phyloP scores from a whole-genome alignment of 139 green algal genomes.

The Chlorella sp. region DNA sequence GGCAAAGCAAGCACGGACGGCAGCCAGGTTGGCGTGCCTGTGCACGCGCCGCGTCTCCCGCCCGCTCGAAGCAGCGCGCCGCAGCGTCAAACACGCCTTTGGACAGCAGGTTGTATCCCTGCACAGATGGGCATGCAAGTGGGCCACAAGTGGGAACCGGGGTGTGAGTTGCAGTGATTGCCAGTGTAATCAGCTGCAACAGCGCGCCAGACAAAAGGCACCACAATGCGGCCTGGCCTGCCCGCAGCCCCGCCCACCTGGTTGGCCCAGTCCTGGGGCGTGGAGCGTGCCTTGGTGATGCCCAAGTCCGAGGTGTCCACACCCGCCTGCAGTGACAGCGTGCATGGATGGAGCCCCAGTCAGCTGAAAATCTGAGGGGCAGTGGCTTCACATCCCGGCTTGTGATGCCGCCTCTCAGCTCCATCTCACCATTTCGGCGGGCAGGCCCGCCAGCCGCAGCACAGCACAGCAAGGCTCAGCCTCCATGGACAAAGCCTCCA shows the following conservation, averaged over 20 bases:
- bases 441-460: too few species aligned
- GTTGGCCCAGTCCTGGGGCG: slow-evolving; percentile 41
- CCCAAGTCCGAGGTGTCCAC: slow-evolving; percentile 36
- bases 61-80: slow-evolving; percentile 26
- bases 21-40: background rate
- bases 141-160: too few species aligned
- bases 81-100: slow-evolving; percentile 27
- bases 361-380: too few species aligned
- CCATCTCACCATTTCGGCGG: too few species aligned
- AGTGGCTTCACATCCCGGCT: too few species aligned
- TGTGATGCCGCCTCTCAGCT: too few species aligned
- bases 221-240: background rate
- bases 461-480: too few species aligned
- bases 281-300: slow-evolving; percentile 30
- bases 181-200: too few species aligned
- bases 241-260: slow-evolving; percentile 16
- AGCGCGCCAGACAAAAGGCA: too few species aligned
- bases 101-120: slow-evolving; percentile 37
- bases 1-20: background rate
- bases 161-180: too few species aligned
- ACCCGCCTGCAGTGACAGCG: slow-evolving; percentile 30
- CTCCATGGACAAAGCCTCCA: too few species aligned
- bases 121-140: too few species aligned
- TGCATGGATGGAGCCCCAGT: background rate
- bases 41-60: slow-evolving; percentile 8